phyloP scores from a whole-genome alignment of 2,329 filamentous ascomycete genomes.

The Monosporascus sp. region DNA sequence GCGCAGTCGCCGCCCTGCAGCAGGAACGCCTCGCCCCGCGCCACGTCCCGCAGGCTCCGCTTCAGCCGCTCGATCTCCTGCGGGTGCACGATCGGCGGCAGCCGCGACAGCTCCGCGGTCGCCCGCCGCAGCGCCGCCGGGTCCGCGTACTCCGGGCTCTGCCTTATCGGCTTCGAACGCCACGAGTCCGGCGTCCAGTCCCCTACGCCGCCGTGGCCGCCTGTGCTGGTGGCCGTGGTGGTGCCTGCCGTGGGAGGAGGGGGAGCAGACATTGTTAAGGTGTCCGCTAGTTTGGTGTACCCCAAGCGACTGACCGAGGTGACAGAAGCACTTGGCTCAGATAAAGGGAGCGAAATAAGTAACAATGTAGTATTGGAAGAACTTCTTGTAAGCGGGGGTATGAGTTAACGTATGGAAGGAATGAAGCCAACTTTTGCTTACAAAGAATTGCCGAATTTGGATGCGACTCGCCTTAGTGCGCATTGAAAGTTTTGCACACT shows the following conservation, averaged over 20 bases:
- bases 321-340: background rate
- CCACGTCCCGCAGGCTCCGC: conserved; percentile 75
- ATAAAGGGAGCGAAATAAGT: conserved; percentile 7
- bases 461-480: too few relatives aligned
- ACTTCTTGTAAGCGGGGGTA: too few relatives aligned
- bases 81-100: conserved; percentile 76
- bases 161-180: conserved; percentile 74
- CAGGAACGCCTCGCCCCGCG: conserved; percentile 84
- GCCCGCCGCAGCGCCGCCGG: conserved; percentile 52
- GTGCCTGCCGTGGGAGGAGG: too few relatives aligned
- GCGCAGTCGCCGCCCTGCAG: conserved; percentile 96
- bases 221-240: background rate
- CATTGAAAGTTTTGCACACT: too few relatives aligned
- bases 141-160: conserved; percentile 66
- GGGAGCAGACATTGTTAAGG: too few relatives aligned
- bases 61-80: conserved; percentile 77
- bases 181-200: conserved; percentile 62
- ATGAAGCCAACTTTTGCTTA: too few relatives aligned
- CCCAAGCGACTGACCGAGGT: too few relatives aligned
- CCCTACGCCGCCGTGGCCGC: background rate
- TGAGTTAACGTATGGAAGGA: too few relatives aligned
- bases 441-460: too few relatives aligned
- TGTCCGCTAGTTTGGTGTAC: too few relatives aligned
- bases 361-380: conserved; percentile 9
- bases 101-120: conserved; percentile 56